These are phyloP conservation scores for Penstemon barbatus DNA, from an alignment of 257 asterid species.

Conservation along the genomic window DNA sequence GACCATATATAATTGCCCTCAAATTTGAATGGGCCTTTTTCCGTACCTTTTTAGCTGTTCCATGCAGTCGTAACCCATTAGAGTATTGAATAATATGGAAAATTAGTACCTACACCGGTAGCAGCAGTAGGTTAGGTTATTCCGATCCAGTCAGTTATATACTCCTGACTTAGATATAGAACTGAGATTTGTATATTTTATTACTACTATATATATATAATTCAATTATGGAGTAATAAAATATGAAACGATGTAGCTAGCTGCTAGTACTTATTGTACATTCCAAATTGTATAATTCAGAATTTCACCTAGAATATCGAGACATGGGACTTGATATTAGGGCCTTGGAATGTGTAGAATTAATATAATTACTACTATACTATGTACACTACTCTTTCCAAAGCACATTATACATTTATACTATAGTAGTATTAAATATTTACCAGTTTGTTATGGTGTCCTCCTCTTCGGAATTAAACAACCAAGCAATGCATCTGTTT, in stretches of 20 bases:
- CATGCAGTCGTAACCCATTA: conserved; percentile 4
- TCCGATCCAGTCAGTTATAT: neutral
- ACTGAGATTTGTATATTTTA: neutral
- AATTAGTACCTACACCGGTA: no score
- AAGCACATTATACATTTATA: neutral
- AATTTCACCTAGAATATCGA: conserved; percentile 1
- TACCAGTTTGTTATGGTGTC: no score
- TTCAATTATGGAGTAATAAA: no score
- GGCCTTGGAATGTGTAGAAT: conserved; percentile 3
- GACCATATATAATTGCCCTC: neutral
- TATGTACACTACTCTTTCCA: neutral
- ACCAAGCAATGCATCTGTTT: no score
- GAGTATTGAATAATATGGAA: neutral
- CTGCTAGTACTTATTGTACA: neutral
- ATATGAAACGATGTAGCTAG: neutral
- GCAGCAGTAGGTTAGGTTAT: neutral
- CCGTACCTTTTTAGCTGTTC: conserved; percentile 14
- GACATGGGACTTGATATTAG: neutral
- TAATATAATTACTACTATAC: no score
- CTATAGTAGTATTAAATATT: neutral
- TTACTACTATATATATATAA: neutral
- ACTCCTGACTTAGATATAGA: conserved; percentile 16
- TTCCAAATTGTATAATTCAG: conserved; percentile 3
- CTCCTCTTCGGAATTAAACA: no score
- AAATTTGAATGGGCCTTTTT: conserved; percentile 6